Evolutionary conservation across 768 basidiomycete genomes (phyloP), one percentile per base, ranked within the genome.

Genomic region (Royoungia palumana): DNA sequence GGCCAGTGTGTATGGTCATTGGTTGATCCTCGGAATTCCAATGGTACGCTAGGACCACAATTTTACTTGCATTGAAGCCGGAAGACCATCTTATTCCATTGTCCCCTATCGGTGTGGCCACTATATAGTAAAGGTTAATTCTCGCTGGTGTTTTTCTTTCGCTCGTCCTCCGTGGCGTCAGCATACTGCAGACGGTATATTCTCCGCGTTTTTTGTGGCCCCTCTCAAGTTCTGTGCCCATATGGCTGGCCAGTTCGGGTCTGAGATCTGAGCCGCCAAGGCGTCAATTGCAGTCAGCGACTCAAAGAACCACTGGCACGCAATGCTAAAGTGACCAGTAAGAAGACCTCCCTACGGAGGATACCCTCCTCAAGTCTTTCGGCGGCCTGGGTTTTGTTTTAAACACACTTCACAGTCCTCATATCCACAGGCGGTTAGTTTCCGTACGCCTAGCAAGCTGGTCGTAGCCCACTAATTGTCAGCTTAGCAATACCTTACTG

Each of bases 181-280:
- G 60, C 43, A 53, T 63, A 60, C 35, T 59, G 14, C 59, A 62
- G 47, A 61, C 56, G 8, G 59, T 62, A 37, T 21, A 56, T 47
- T 20, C 13, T n/a, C 13, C 8, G 12, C 28, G 25, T 32, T 13
- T 40, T 38, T 38, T 35, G 17, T 12, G 22, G 19, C 4, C 16
- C 25, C 24, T 17, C 8, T 51, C 9, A 43, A 36, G 30, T 19
- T 16, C 19, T n/a, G n/a, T 39, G 24, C 28, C 21, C 22, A 12
- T 35, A 63, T 19, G 61, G 57, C 17, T 51, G 35, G 55, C 63
- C 21, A 32, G 61, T 63, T 24, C 19, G 21, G 36, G 13, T 22
- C 1, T 19, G 42, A 41, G n/a, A 28, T 46, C 20, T 4, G 11
- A 3, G 11, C 6, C 32, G 12, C 14, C 35, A 36, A 43, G 19